Base-by-base conservation (phyloP, 2,329 filamentous ascomycete species). In the Talaromyces sp. region DNA sequence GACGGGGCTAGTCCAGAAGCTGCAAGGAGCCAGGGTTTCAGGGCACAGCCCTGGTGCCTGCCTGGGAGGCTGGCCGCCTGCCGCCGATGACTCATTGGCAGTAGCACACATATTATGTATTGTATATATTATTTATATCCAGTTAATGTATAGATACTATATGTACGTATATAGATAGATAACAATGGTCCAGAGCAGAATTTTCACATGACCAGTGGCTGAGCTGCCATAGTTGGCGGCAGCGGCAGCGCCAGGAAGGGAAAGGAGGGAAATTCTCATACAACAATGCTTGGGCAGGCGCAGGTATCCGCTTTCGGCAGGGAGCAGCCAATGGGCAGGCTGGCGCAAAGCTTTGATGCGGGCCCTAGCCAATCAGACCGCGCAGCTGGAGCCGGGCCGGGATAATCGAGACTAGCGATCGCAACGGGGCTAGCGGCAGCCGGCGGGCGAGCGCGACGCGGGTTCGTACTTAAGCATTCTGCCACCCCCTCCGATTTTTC, bases 381-480 rank as follows among this genome's bases (percentile, higher is more conserved):
- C 55, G 65, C 53, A 55, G 65, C 70, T 70, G 71, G 65, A 66
- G 68, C 65, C 70, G 66, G 69, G 65, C 70, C 68, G 68, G 71
- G 69, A 66, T 69, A 62, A 70, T 67, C 68, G 64, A 69, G 65
- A 61, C 67, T 74, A 73, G 70, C 64, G 69, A 64, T 62, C 66
- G 68, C 61, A 70, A 73, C 72, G 70, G 72, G 70, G 71, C 68
- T 73, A 71, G 71, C 68, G 71, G 69, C 68, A 71, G 66, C 64
- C 66, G 66, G 64, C 69, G 67, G 71, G 65, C 66, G 64, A 69
- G 68, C 67, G 68, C 68, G 69, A 69, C 64, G 64, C 66, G 68
- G 64, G 64, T 66, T 70, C 72, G 69, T 75, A 75, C 72, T 75
- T 75, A 75, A 75, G 73, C 68, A 73, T 75, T 75, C 72, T 73